These are phyloP conservation scores for Persicaria tinctoria DNA, from an alignment of 148 eudicot species.

Conservation along the genomic window DNA sequence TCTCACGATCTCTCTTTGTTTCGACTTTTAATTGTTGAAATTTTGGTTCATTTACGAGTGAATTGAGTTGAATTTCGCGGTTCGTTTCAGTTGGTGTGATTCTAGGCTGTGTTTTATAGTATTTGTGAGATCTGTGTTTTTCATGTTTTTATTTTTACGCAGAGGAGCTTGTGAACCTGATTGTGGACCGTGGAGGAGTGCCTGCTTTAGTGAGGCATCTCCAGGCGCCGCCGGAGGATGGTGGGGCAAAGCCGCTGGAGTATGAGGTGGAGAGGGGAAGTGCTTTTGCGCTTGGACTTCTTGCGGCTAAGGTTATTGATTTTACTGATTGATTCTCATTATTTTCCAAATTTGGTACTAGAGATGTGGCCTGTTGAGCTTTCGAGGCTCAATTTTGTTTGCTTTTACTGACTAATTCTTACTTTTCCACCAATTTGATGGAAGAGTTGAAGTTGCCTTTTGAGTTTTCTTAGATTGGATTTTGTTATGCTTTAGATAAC, in stretches of 20 bases:
- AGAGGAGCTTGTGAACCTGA: slow-evolving; percentile 60
- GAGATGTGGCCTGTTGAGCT: neutral
- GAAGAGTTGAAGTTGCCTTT: neutral
- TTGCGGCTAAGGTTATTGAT: slow-evolving; percentile 64
- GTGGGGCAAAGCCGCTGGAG: slow-evolving; percentile 36
- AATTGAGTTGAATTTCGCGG: neutral
- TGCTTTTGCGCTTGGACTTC: slow-evolving; percentile 82
- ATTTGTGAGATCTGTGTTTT: neutral
- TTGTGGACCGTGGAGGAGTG: slow-evolving; percentile 69
- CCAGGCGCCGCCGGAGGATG: slow-evolving; percentile 39
- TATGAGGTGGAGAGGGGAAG: slow-evolving; percentile 89
- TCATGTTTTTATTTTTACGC: slow-evolving; percentile 11
- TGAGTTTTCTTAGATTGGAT: neutral
- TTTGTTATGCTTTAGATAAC: neutral
- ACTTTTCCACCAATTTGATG: neutral
- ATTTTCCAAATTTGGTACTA: neutral
- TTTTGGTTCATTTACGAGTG: too few relatives aligned
- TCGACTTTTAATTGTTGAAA: too few relatives aligned
- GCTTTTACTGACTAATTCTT: neutral
- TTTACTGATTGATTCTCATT: neutral
- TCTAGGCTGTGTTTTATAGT: neutral
- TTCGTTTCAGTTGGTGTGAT: neutral
- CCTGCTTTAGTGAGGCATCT: slow-evolving; percentile 61
- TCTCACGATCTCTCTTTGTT: too few relatives aligned
- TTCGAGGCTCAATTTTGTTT: neutral